These are phyloP conservation scores for Lasiosphaeria hispida DNA, from an alignment of 495 filamentous ascomycete genomes.

Conservation along the genomic window DNA sequence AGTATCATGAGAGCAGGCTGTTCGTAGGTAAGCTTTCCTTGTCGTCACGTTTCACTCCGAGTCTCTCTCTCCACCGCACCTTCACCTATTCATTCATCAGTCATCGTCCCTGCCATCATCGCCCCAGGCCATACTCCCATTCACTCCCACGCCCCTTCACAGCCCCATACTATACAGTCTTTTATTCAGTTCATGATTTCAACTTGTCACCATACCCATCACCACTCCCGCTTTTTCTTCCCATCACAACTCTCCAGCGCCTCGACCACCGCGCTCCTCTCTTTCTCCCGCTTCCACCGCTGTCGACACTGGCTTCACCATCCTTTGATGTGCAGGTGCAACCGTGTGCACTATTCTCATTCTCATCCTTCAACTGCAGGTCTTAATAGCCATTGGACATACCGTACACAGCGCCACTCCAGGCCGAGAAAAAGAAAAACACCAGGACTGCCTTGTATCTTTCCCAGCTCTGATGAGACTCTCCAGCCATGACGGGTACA, in stretches of 20 bases:
- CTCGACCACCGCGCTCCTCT: too few species aligned
- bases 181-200: background rate
- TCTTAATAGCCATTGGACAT: background rate
- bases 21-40: too few species aligned
- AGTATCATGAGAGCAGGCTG: too few species aligned
- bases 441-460: background rate
- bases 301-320: too few species aligned
- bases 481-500: conserved; percentile 25
- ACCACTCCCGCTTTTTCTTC: too few species aligned
- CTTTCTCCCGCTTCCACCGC: too few species aligned
- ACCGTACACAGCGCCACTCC: background rate
- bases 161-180: background rate
- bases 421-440: background rate
- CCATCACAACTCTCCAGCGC: too few species aligned
- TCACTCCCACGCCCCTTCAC: background rate
- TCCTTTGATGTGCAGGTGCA: too few species aligned
- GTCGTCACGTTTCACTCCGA: background rate
- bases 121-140: background rate
- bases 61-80: background rate
- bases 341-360: too few species aligned
- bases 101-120: background rate
- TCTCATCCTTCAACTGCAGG: background rate
- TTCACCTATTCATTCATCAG: background rate
- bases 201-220: too few species aligned
- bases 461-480: conserved; percentile 10